Conservation (phyloP, 257 asterid species). For the Marsdenia floribunda region DNA sequence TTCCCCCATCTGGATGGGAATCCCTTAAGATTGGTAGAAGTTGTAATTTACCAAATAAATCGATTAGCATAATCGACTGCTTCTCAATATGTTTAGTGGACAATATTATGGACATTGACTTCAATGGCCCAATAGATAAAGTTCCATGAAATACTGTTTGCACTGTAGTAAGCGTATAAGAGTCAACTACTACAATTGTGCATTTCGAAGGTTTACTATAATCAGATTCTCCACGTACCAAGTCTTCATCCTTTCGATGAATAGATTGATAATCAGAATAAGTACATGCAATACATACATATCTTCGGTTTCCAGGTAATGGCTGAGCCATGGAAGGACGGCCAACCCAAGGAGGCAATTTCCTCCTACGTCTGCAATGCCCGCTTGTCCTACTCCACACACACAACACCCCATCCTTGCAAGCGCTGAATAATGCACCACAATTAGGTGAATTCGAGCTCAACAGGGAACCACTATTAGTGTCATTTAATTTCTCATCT, state of each 20-base stretch:
- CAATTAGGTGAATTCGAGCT: constrained; percentile 34
- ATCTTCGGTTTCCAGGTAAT: constrained; percentile 65
- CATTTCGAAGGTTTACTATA: constrained; percentile 42
- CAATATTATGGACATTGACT: constrained; percentile 54
- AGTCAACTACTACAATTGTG: constrained; percentile 66
- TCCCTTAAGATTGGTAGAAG: constrained; percentile 57
- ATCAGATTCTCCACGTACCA: constrained; percentile 35
- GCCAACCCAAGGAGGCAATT: constrained; percentile 97
- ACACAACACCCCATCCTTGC: constrained; percentile 84
- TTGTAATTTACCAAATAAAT: constrained; percentile 67
- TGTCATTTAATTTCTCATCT: constrained; percentile 32
- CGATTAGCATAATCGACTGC: constrained; percentile 64
- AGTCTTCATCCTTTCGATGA: constrained; percentile 32
- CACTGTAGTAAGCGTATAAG: constrained; percentile 66
- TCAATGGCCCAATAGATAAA: constrained; percentile 68
- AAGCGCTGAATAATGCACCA: constrained; percentile 73
- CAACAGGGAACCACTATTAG: constrained; percentile 29
- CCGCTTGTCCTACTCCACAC: constrained; percentile 91
- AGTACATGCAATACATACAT: constrained; percentile 69
- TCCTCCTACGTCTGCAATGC: constrained; percentile 82
- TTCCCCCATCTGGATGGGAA: constrained; percentile 37
- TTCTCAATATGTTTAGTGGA: constrained; percentile 49
- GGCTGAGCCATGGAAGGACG: constrained; percentile 60
- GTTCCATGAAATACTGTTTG: constrained; percentile 82
- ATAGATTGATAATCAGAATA: constrained; percentile 36